Percentiles rank a stretch among this genome's conserved stretches.
phyloP scores from a whole-genome alignment of 768 basidiomycete species.

The Suillus paluster region DNA sequence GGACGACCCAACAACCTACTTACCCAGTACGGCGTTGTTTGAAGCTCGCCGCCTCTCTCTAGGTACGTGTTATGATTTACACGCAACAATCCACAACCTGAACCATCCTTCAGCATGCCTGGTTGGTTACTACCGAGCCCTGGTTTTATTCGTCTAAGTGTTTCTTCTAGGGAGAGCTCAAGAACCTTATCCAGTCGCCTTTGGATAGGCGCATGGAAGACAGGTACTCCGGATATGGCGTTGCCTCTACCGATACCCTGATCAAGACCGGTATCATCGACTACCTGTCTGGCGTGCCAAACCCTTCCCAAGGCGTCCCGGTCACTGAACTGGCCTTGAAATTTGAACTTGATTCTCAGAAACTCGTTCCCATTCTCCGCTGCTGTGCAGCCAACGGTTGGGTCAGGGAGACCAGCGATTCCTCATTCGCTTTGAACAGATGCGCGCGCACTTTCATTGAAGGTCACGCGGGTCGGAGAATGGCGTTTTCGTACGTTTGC shows the following conservation, averaged over 20 bases:
- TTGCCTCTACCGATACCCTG: slow-evolving; percentile 16
- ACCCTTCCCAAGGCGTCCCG: slow-evolving; percentile 10
- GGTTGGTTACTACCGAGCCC: not conserved
- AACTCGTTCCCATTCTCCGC: slow-evolving; percentile 21
- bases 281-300: slow-evolving; percentile 12
- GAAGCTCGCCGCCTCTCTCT: slow-evolving; percentile 1
- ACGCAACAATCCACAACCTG: not conserved
- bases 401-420: slow-evolving; percentile 21
- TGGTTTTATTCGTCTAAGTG: not conserved
- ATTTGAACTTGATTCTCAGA: slow-evolving; percentile 18
- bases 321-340: slow-evolving; percentile 14
- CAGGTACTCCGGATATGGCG: slow-evolving; percentile 18
- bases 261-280: slow-evolving; percentile 22
- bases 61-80: not conserved
- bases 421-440: slow-evolving; percentile 21
- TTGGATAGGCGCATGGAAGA: not conserved
- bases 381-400: slow-evolving; percentile 19
- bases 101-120: not conserved
- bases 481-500: slow-evolving; percentile 12
- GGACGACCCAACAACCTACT: not conserved
- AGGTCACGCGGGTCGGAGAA: slow-evolving; percentile 22
- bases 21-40: not conserved
- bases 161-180: not conserved
- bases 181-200: not conserved
- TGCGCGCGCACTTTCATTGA: slow-evolving; percentile 16